Evolutionary conservation across 441 rosid species (phyloP), one percentile per base, ranked within the genome.

Genomic region (Gossypium davidsonii): DNA sequence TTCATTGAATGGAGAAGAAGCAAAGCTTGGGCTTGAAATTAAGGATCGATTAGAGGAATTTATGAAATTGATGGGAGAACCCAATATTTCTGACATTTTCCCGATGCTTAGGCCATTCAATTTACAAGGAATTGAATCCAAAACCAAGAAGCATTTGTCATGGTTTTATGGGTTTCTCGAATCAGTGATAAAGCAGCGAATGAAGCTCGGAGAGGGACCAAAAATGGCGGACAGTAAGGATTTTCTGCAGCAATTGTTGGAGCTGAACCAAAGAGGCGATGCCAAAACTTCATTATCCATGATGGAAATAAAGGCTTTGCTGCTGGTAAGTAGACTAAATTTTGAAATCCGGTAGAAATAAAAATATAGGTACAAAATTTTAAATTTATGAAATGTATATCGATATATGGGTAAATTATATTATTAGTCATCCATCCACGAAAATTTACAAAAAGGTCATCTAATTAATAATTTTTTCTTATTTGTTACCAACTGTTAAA

Each of bases 241-340:
- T 48, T 67, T 79, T 42, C 71, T 79, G 34, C 73, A 72, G 61
- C 6, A 14, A 4, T 28, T 75, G 55, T 66, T 78, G 73, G 78
- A 74, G 9, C 48, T 48, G 6, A 28, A 18, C 31, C 18, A 60
- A 31, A 56, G 28, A 51, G 58, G 6, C 21, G 65, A 71, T 23
- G 23, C 59, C 17, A 74, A 64, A 15, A 1, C 57, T 1, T 55
- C 73, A 2, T 2, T 39, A 12, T 66, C 75, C 59, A 21, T 49
- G 21, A 10, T 8, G 6, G 34, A 71, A 48, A 4, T 75, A 2
- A 75, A 67, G 68, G 71, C 79, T n/a, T 11, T 74, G 67, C 31
- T 74, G 0, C 0, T 78, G 73, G 73, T 78, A 79, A 52, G 34
- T 28, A 28, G 6, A 28, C 34, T 28, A 4, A 28, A 28, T 28